These are phyloP conservation scores for Nothomitra cinnamomea DNA, from an alignment of 2,329 filamentous ascomycete species.

Conservation along the genomic window DNA sequence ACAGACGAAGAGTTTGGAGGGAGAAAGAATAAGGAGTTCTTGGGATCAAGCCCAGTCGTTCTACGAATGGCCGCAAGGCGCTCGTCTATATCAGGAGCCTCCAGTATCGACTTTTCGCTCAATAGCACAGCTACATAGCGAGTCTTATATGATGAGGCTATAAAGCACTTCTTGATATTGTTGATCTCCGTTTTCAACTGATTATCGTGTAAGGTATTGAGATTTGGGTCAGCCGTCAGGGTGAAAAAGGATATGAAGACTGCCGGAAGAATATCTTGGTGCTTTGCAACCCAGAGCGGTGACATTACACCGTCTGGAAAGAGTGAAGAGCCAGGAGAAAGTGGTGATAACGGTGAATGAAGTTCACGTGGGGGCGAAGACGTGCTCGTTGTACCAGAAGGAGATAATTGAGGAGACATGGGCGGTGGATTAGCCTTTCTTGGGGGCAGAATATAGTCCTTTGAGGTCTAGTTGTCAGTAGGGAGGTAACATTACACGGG, in stretches of 20 bases:
- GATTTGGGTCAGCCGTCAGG: slow-evolving; percentile 54
- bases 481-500: not conserved
- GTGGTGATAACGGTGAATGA: slow-evolving; percentile 81
- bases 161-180: slow-evolving; percentile 50
- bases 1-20: slow-evolving; percentile 53
- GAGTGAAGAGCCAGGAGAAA: slow-evolving; percentile 64
- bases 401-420: slow-evolving; percentile 29
- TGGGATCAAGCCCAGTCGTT: slow-evolving; percentile 64
- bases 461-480: slow-evolving; percentile 16
- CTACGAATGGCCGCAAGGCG: slow-evolving; percentile 64
- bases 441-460: slow-evolving; percentile 40
- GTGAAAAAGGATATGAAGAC: slow-evolving; percentile 68
- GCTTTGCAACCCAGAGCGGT: slow-evolving; percentile 70
- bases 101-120: slow-evolving; percentile 46
- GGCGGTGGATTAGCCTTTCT: slow-evolving; percentile 43
- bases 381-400: slow-evolving; percentile 25
- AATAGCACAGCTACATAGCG: slow-evolving; percentile 63
- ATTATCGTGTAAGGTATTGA: slow-evolving; percentile 67
- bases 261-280: slow-evolving; percentile 69
- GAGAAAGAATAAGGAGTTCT: slow-evolving; percentile 65
- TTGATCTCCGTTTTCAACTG: slow-evolving; percentile 78
- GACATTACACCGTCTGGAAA: slow-evolving; percentile 85
- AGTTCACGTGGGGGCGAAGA: slow-evolving; percentile 38
- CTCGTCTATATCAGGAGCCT: slow-evolving; percentile 48
- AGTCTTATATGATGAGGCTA: slow-evolving; percentile 47